Evolutionary conservation across 768 basidiomycete genomes (phyloP).

Genomic region (Termitomyces heimii): DNA sequence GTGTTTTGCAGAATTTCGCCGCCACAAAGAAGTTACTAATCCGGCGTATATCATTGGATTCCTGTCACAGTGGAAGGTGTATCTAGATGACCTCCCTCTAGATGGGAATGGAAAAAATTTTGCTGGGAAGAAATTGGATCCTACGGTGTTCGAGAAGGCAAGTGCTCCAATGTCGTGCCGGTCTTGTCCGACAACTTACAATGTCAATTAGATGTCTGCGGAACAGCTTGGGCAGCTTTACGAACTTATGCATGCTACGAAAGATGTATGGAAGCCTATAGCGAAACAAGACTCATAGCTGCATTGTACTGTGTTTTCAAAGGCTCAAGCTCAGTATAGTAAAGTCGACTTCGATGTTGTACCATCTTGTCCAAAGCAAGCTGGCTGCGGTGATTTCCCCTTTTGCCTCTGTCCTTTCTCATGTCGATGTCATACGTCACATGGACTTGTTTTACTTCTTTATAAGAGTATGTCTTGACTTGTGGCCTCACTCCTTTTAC

Average conservation of each 20-base stretch:
- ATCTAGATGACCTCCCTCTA: conserved; percentile 67
- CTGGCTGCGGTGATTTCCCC: background rate
- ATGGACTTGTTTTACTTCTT: conserved; percentile 6
- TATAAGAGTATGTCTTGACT: conserved; percentile 3
- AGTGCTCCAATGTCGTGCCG: conserved; percentile 3
- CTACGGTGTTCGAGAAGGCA: conserved; percentile 74
- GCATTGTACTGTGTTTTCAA: background rate
- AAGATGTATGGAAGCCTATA: conserved; percentile 77
- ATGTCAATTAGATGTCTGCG: conserved; percentile 60
- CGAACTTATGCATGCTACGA: conserved; percentile 89
- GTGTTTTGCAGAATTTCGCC: conserved; percentile 67
- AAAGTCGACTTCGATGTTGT: background rate
- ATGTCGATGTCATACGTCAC: conserved; percentile 12
- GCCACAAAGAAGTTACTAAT: conserved; percentile 75
- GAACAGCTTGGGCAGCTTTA: conserved; percentile 94
- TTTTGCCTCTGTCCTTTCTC: conserved; percentile 2
- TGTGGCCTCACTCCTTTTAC: background rate
- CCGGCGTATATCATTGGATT: conserved; percentile 93
- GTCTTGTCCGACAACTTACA: background rate
- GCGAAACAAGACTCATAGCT: conserved; percentile 20
- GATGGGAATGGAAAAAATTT: conserved; percentile 42
- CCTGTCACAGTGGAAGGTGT: conserved; percentile 91
- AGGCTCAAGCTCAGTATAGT: background rate
- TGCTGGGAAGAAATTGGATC: conserved; percentile 61
- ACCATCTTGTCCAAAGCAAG: background rate